Evolutionary conservation across 2,329 filamentous ascomycete genomes (phyloP).

Genomic region (Lomentospora prolificans): DNA sequence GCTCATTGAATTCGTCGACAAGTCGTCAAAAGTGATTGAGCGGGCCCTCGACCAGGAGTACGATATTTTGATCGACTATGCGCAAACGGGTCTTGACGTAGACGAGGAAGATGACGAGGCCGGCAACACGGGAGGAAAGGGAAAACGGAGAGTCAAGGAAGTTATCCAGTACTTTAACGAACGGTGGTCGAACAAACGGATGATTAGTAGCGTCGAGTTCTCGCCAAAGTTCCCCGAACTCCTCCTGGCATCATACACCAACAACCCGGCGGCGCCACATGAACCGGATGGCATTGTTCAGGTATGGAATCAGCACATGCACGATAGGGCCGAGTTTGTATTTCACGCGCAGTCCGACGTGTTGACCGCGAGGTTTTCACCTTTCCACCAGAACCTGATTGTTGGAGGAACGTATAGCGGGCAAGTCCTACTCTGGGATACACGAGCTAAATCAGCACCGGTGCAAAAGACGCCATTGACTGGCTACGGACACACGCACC

Average conservation of each 20-base stretch:
- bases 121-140: constrained; percentile 60
- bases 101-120: constrained; percentile 76
- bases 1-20: constrained; percentile 89
- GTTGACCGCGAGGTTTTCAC: constrained; percentile 93
- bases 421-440: constrained; percentile 96
- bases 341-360: constrained; percentile 96
- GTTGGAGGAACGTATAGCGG: constrained; percentile 94
- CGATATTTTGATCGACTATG: constrained; percentile 92
- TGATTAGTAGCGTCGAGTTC: constrained; percentile 93
- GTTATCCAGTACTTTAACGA: constrained; percentile 90
- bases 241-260: constrained; percentile 89
- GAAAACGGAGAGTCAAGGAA: constrained; percentile 70
- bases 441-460: constrained; percentile 75
- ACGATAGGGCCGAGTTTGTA: constrained; percentile 88
- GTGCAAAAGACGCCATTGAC: constrained; percentile 95
- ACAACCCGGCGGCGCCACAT: constrained; percentile 89
- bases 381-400: constrained; percentile 93
- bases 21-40: constrained; percentile 95
- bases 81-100: constrained; percentile 63
- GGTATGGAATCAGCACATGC: constrained; percentile 94
- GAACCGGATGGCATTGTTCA: constrained; percentile 90
- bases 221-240: constrained; percentile 93
- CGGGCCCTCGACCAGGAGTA: constrained; percentile 92
- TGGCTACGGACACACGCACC: constrained; percentile 89
- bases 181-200: constrained; percentile 92